Conservation (phyloP, 257 asterid genomes). For the Nicotiana tabacum region DNA sequence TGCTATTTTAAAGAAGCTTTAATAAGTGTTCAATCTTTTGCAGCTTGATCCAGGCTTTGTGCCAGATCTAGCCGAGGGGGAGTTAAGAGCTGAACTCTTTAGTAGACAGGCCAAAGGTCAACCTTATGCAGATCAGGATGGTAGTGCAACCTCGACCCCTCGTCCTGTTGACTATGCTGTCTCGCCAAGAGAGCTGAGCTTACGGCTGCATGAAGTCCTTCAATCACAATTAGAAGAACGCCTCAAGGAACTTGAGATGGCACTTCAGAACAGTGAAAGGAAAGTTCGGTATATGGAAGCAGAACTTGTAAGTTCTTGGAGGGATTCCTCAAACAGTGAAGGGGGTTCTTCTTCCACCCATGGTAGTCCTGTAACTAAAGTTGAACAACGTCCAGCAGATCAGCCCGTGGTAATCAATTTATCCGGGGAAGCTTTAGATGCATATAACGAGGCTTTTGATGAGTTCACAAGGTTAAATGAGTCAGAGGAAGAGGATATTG, state of each 20-base stretch:
- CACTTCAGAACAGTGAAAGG: conserved; percentile 55
- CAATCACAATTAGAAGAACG: conserved; percentile 76
- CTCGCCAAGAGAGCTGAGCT: conserved; percentile 74
- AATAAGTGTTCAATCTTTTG: conserved; percentile 14
- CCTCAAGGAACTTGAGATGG: conserved; percentile 68
- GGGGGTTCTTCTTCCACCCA: conserved; percentile 30
- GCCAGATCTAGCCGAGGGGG: conserved; percentile 43
- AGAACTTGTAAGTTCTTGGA: conserved; percentile 20
- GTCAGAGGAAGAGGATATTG: conserved; percentile 50
- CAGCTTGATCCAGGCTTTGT: conserved; percentile 56
- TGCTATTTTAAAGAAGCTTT: neutral
- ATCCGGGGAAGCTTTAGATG: conserved; percentile 56
- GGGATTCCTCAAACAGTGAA: conserved; percentile 28
- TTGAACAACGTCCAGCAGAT: conserved; percentile 21
- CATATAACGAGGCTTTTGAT: conserved; percentile 51
- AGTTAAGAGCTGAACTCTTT: conserved; percentile 40
- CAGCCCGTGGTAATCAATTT: conserved; percentile 56
- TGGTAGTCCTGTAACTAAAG: conserved; percentile 33
- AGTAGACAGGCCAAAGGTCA: conserved; percentile 21
- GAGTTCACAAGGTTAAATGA: conserved; percentile 43
- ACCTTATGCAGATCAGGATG: conserved; percentile 41
- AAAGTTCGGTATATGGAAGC: conserved; percentile 37
- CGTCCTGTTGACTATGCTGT: conserved; percentile 50
- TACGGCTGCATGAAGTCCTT: conserved; percentile 74
- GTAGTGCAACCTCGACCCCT: conserved; percentile 47